phyloP scores from a whole-genome alignment of 1,284 basidiomycete species.

The Ganoderma meredithae region DNA sequence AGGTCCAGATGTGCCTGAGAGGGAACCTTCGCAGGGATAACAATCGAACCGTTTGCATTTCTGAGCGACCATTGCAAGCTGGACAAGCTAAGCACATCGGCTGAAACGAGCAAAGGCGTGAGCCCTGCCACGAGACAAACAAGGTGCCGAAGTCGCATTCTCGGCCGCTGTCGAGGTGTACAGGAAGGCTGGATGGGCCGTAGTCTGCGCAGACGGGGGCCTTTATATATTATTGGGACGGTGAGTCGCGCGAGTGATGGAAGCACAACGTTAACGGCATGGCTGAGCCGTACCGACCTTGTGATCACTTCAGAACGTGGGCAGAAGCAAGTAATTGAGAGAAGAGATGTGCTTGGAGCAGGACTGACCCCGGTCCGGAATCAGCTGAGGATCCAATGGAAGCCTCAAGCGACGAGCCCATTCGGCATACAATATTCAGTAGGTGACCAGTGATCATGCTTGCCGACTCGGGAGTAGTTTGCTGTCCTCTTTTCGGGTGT shows the following conservation, averaged over 20 bases:
- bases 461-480: neutral
- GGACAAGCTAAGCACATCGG: conserved; percentile 52
- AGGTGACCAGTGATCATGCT: neutral
- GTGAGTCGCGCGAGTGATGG: neutral
- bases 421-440: neutral
- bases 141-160: conserved; percentile 2
- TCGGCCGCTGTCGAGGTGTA: neutral
- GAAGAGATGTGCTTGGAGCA: neutral
- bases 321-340: neutral
- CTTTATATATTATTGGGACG: neutral
- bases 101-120: conserved; percentile 34
- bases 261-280: neutral
- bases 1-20: conserved; percentile 65
- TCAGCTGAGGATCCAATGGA: neutral
- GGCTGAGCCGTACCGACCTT: neutral
- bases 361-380: neutral
- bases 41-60: conserved; percentile 61
- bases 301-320: neutral
- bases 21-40: conserved; percentile 59
- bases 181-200: neutral
- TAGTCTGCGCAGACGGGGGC: neutral
- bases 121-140: conserved; percentile 22
- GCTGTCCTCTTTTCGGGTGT: neutral
- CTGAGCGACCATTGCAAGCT: conserved; percentile 58
- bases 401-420: neutral